Evolutionary conservation across 441 rosid species (phyloP), one percentile per base, ranked within the genome.

Genomic region (Brassica hybrid): DNA sequence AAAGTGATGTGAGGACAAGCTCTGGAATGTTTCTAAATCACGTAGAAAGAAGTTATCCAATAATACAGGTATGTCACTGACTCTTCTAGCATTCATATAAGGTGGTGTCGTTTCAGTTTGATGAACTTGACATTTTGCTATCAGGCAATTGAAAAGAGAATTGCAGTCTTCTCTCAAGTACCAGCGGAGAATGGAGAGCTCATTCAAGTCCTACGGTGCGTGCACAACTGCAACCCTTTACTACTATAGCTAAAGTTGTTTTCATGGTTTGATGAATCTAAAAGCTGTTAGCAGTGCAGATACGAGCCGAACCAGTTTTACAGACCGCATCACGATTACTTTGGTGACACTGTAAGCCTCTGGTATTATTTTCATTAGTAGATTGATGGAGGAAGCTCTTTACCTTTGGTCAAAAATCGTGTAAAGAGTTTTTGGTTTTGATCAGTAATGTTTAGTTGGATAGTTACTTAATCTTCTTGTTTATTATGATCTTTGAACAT

Each of bases 271-370:
- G 69, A 83, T 83, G 86, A 80, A 83, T 87, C 88, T 45, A 87
- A 88, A 90, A 86, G 85, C 82, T 90, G 83, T 75, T 67, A 76
- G 92, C 88, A 89, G 96, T 84, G 86, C 98, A 93, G 99, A 92
- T 95, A 95, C 67, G 98, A 91, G 77, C 90, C 88, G 64, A 56
- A 78, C 71, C 94, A 93, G 91, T 91, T 81, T 81, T 95, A 95
- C 91, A 91, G 36, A 90, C 97, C 98, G 54, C 99, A 95, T 79
- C 96, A 90, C 43, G 99, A 95, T 80, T 91, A 93, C 84, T 95
- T 95, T 74, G 85, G 93, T 58, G 98, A 95, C 76, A 79, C 94
- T 43, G 99, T 93, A 83, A 91, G 97, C 83, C 54, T 67, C 48
- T 58, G 4, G 65, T 67, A 16, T 34, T 41, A 21, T 54, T 71